These are phyloP conservation scores for Phytophthora sojae DNA, from an alignment of 352 stramenopile genomes.

Conservation along the genomic window DNA sequence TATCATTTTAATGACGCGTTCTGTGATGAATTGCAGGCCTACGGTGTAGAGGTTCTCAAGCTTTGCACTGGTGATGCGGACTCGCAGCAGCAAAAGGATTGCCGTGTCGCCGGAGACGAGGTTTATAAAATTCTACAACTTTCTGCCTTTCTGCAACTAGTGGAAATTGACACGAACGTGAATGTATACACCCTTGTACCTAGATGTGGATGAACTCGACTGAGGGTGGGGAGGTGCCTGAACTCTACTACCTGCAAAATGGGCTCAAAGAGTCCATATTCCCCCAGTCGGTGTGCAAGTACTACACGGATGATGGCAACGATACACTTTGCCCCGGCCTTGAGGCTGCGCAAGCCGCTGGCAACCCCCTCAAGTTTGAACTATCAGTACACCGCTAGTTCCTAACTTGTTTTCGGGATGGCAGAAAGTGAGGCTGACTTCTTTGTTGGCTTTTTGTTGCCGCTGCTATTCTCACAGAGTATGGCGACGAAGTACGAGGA, in stretches of 20 bases:
- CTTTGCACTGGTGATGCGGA: slow-evolving; percentile 70
- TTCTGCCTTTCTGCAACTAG: slow-evolving; percentile 1
- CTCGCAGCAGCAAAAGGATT: slow-evolving; percentile 75
- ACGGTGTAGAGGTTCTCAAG: slow-evolving; percentile 75
- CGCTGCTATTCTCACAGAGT: slow-evolving; percentile 36
- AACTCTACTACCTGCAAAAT: slow-evolving; percentile 83
- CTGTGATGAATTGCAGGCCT: slow-evolving; percentile 44
- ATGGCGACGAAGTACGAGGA: slow-evolving; percentile 88
- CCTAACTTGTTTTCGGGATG: neutral
- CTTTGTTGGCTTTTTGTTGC: neutral
- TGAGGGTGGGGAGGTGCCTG: slow-evolving; percentile 74
- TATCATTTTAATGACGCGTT: neutral
- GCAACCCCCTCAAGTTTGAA: slow-evolving; percentile 76
- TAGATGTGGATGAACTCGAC: slow-evolving; percentile 86
- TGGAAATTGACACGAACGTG: slow-evolving; percentile 1
- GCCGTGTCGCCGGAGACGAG: slow-evolving; percentile 69
- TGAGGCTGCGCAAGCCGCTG: slow-evolving; percentile 48
- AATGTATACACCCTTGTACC: neutral
- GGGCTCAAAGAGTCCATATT: slow-evolving; percentile 79
- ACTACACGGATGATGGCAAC: slow-evolving; percentile 65
- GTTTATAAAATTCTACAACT: slow-evolving; percentile 24
- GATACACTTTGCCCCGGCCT: slow-evolving; percentile 76
- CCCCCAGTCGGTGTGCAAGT: slow-evolving; percentile 74
- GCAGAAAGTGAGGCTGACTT: neutral
- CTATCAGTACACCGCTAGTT: slow-evolving; percentile 48